Evolutionary conservation across 2,329 filamentous ascomycete species (phyloP), one percentile per base, ranked within the genome.

Genomic region (Xylaria sp.): DNA sequence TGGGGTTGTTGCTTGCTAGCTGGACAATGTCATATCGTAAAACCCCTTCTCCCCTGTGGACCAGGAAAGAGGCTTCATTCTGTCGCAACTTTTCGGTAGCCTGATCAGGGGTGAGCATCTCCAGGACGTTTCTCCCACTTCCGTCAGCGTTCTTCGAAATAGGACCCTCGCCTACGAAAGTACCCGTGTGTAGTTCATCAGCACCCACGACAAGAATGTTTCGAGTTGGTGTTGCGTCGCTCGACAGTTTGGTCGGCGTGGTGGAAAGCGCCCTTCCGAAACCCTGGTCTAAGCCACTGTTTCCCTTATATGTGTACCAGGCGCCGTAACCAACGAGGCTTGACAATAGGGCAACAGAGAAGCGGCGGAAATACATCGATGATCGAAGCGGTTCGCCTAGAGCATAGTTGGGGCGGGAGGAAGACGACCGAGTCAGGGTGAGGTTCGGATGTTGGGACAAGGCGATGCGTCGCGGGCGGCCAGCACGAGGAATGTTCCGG

Each of bases 71-170:
- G 81, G 97, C 90, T 81, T 99, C 94, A 76, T 93, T 93, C 77
- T 91, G 90, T 72, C 96, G 87, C 74, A 99, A 82, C 82, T 95
- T 97, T 75, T 93, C 88, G 15, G 94, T 96, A 27, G 93, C 94
- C 84, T 99, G 94, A 66, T 97, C 95, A 0, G 95, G 92, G 11
- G 92, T 96, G 80, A 99, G 84, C 95, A 99, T 99, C 83, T 97
- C 95, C 66, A 99, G 84, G 38, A 97, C 91, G 76, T 92, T 93
- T 71, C 91, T 88, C 33, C 94, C 93, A 78, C 91, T 91, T 77
- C 93, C 91, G 80, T 94, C 92, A 3, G 91, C 93, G 74, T 92
- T 87, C 82, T 99, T 99, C 51, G 92, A 92, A 67, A 99, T 88
- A 22, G 95, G 94, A 6, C 90, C 92, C 74, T 97, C 92, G 66